Evolutionary conservation across 768 basidiomycete genomes (phyloP).

Genomic region (Dacryopinax spathularia): DNA sequence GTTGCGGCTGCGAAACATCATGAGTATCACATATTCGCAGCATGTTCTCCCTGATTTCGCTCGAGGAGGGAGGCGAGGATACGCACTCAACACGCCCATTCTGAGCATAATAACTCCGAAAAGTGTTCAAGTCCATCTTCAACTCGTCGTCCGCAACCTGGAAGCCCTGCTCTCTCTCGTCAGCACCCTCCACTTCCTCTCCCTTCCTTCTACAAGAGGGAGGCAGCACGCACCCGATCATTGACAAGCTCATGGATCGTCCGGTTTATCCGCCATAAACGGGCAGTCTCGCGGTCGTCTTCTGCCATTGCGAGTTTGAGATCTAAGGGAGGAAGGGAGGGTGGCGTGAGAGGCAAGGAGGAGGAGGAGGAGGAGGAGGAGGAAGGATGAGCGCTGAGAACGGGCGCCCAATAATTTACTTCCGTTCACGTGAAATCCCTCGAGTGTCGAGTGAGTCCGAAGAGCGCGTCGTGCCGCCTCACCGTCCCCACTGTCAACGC

Average conservation of each 20-base stretch:
- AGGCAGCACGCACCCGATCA: slow-evolving; percentile 55
- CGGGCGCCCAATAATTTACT: not conserved
- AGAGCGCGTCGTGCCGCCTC: no score
- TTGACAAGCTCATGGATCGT: slow-evolving; percentile 93
- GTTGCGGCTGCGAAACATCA: slow-evolving; percentile 44
- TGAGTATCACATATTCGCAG: not conserved
- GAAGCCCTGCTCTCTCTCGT: slow-evolving; percentile 61
- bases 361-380: not conserved
- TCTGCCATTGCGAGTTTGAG: slow-evolving; percentile 11
- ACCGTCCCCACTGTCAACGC: no score
- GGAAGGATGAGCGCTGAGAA: not conserved
- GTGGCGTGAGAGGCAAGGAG: not conserved
- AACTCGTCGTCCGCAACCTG: slow-evolving; percentile 90
- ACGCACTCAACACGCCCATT: slow-evolving; percentile 77
- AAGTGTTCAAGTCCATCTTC: slow-evolving; percentile 67
- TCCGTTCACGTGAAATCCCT: not conserved
- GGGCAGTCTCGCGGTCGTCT: slow-evolving; percentile 33
- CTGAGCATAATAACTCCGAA: slow-evolving; percentile 58
- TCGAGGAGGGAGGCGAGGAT: not conserved
- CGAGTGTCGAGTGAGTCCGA: no score
- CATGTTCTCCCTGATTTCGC: not conserved
- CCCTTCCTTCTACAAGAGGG: no score
- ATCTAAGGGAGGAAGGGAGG: not conserved
- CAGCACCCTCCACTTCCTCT: no score
- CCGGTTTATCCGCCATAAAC: slow-evolving; percentile 88